Evolutionary conservation across 257 asterid genomes (phyloP).

Genomic region (Solanum sejunctum): DNA sequence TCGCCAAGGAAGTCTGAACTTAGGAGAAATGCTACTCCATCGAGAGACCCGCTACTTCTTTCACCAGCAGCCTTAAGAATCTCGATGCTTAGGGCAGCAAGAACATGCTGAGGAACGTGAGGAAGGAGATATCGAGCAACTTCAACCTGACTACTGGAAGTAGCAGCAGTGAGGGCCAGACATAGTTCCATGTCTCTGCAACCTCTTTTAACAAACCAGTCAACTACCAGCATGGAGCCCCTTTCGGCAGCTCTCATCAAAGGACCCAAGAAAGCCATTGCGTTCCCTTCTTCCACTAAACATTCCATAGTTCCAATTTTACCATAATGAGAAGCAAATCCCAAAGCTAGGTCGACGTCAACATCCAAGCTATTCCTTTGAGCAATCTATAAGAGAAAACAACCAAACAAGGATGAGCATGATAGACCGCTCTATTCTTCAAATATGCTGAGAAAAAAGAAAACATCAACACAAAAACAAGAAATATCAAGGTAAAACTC

Average conservation of each 20-base stretch:
- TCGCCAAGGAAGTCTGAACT: conserved; percentile 73
- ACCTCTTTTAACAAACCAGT: conserved; percentile 86
- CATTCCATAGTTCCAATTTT: conserved; percentile 95
- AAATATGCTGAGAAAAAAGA: background rate
- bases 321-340: conserved; percentile 91
- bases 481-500: background rate
- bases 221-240: conserved; percentile 83
- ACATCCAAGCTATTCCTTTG: conserved; percentile 98
- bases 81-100: conserved; percentile 84
- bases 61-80: conserved; percentile 97
- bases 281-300: conserved; percentile 88
- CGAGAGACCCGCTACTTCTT: conserved; percentile 84
- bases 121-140: conserved; percentile 86
- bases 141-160: conserved; percentile 81
- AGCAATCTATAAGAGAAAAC: conserved; percentile 52
- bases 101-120: conserved; percentile 86
- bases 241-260: conserved; percentile 96
- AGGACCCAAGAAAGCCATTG: conserved; percentile 93
- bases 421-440: background rate
- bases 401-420: background rate
- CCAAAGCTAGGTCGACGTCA: conserved; percentile 91
- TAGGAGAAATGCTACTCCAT: conserved; percentile 86
- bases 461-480: background rate
- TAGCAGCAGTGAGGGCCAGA: conserved; percentile 94
- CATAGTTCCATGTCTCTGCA: conserved; percentile 98